Base-by-base conservation (phyloP, 805 yeast genomes). In the Hermanozyma aechmeae region DNA sequence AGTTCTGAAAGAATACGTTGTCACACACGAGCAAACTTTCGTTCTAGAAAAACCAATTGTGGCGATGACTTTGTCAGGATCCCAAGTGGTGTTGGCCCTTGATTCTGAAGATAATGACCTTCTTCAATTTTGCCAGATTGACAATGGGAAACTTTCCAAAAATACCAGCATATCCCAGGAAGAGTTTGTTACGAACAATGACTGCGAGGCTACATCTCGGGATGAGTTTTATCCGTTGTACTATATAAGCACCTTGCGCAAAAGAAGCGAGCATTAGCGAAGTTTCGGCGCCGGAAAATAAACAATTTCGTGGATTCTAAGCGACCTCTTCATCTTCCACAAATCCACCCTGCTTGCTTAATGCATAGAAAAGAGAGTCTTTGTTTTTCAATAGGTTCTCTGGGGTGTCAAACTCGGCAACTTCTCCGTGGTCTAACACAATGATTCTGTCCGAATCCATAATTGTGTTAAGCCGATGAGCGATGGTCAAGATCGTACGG, bases 271-370 rank as follows among this genome's bases (percentile, higher is more conserved):
- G 45, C 78, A 75, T 48, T 75, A 50, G n/a, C n/a, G n/a, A n/a
- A n/a, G n/a, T n/a, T n/a, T n/a, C n/a, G n/a, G n/a, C n/a, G n/a
- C n/a, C n/a, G n/a, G n/a, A n/a, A n/a, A n/a, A n/a, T n/a, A n/a
- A n/a, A n/a, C 20, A 10, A 17, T 10, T 17, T 6, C 9, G 10
- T 17, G 20, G 6, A 7, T 21, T 21, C 24, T 21, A 11, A 6
- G 6, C 13, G n/a, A 9, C 18, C 15, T 29, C 33, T 9, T 30
- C 37, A 13, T 19, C 34, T 14, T 57, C 48, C 22, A 61, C 56
- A 35, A 72, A 70, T 2, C 95, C 95, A 25, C 92, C 95, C 48
- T 82, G 82, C 37, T 78, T 69, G 42, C 94, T 83, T 34, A 92
- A 62, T 1, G 86, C 66, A 48, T 82, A 84, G 50, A 92, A 89